These are phyloP conservation scores for Populus tremula DNA, from an alignment of 345 rosid genomes.

Conservation along the genomic window DNA sequence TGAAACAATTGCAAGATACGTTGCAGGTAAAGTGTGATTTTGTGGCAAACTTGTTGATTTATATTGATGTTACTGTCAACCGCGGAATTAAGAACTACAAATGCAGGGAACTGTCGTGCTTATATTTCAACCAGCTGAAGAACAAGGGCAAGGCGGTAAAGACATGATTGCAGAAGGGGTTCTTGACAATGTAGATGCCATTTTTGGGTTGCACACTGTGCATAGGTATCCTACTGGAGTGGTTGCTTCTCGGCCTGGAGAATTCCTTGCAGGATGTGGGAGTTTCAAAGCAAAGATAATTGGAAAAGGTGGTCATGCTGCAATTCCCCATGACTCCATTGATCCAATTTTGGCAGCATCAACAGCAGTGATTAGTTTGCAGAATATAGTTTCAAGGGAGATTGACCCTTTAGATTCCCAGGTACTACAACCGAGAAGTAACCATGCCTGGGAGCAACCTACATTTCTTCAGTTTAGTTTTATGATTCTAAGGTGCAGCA, in stretches of 20 bases:
- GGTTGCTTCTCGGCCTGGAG: conserved; percentile 50
- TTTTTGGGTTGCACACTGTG: conserved; percentile 55
- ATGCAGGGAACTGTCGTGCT: conserved; percentile 59
- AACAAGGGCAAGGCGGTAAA: conserved; percentile 55
- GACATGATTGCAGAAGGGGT: conserved; percentile 50
- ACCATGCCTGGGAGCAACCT: neutral
- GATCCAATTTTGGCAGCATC: conserved; percentile 69
- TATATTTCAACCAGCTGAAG: conserved; percentile 72
- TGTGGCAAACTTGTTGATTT: neutral
- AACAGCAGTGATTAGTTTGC: conserved; percentile 52
- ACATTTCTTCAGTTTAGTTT: neutral
- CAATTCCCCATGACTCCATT: conserved; percentile 45
- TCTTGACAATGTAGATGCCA: conserved; percentile 51
- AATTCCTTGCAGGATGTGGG: conserved; percentile 65
- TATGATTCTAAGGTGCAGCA: neutral
- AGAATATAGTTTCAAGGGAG: conserved; percentile 59
- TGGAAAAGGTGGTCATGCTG: conserved; percentile 63
- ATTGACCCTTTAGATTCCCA: conserved; percentile 61
- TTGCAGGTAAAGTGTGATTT: conserved; percentile 29
- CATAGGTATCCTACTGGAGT: conserved; percentile 37
- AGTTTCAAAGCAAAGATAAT: conserved; percentile 52
- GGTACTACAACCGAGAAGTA: conserved; percentile 20
- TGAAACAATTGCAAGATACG: conserved; percentile 37
- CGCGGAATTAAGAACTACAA: neutral
- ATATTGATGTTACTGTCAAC: neutral